Conservation (phyloP, 2,329 filamentous ascomycete genomes). For the Beauveria varroae region DNA sequence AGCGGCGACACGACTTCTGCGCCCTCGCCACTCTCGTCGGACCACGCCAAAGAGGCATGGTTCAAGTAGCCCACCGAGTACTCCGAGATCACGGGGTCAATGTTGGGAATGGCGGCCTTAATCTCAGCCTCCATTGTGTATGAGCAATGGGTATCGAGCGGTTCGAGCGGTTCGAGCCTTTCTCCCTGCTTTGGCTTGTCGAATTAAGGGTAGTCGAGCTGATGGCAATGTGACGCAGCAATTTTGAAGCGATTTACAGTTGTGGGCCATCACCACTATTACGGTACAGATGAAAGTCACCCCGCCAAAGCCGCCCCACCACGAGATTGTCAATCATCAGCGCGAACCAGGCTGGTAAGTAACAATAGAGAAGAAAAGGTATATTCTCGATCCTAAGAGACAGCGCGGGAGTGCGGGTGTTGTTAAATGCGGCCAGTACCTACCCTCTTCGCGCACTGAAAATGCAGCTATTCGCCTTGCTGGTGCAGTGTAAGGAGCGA, state of each 20-base stretch:
- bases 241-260: constrained; percentile 8
- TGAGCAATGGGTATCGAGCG: not conserved
- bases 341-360: too few relatives aligned
- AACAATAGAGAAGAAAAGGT: too few relatives aligned
- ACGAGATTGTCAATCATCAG: not conserved
- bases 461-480: too few relatives aligned
- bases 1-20: constrained; percentile 58
- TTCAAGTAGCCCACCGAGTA: constrained; percentile 92
- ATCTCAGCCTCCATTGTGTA: constrained; percentile 77
- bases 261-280: not conserved
- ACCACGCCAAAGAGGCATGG: constrained; percentile 82
- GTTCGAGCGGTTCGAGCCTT: not conserved
- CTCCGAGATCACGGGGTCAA: constrained; percentile 82
- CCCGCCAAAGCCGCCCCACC: constrained; percentile 1
- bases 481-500: not conserved
- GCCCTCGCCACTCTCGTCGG: constrained; percentile 58
- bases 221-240: not conserved
- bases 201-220: not conserved
- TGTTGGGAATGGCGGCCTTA: constrained; percentile 72
- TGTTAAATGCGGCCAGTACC: too few relatives aligned
- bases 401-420: too few relatives aligned
- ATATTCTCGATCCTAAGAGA: too few relatives aligned
- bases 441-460: too few relatives aligned
- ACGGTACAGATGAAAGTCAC: not conserved
- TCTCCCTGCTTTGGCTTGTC: not conserved